Percentiles rank a stretch among this genome's conserved stretches.
phyloP scores from a whole-genome alignment of 148 eudicot species.

The Linanthus parryae region DNA sequence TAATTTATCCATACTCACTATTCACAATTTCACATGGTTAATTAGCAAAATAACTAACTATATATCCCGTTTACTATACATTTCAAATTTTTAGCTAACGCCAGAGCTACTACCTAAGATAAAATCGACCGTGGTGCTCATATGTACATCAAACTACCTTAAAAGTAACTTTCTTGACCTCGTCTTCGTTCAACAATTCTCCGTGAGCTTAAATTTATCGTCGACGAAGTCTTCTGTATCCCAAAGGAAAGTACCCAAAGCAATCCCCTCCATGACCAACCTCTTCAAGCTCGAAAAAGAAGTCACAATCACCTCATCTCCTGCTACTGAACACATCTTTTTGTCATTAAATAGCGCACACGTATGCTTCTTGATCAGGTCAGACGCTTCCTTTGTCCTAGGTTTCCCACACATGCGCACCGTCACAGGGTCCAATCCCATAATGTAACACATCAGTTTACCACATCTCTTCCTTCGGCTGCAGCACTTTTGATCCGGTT shows the following conservation, averaged over 20 bases:
- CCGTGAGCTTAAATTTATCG: constrained; percentile 45
- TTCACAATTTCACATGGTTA: no score
- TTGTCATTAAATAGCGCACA: constrained; percentile 53
- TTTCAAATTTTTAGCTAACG: no score
- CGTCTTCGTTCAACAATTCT: constrained; percentile 16
- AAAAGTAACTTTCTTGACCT: not conserved
- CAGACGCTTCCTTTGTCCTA: constrained; percentile 47
- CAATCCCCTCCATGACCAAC: constrained; percentile 74
- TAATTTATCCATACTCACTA: no score
- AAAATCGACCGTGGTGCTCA: no score
- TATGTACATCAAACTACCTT: no score
- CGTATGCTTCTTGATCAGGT: constrained; percentile 55
- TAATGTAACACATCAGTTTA: constrained; percentile 46
- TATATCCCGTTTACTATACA: no score
- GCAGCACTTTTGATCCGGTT: constrained; percentile 28
- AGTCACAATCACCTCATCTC: constrained; percentile 45
- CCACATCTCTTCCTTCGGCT: constrained; percentile 22
- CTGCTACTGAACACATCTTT: constrained; percentile 16
- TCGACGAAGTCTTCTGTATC: constrained; percentile 61
- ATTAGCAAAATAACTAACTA: no score
- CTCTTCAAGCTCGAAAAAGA: constrained; percentile 75
- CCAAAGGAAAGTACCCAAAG: constrained; percentile 90
- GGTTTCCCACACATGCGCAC: constrained; percentile 50
- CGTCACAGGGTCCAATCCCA: constrained; percentile 43
- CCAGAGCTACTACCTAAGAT: no score